phyloP scores from a whole-genome alignment of 129 eudicot genomes.

The Artemisia argyi region DNA sequence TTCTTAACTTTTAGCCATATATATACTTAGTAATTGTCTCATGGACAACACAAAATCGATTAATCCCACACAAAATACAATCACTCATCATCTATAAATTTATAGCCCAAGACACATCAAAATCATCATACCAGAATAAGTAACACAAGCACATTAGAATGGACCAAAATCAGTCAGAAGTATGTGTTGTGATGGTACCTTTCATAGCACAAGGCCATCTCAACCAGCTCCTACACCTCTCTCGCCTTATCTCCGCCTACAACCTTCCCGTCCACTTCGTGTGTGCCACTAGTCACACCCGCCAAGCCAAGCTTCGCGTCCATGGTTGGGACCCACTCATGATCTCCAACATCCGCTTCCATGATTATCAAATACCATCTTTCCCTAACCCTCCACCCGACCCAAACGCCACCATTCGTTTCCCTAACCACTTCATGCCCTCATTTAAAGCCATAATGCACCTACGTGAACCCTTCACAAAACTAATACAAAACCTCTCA shows the following conservation, averaged over 20 bases:
- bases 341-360: conserved; percentile 54
- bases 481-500: conserved; percentile 25
- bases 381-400: conserved; percentile 47
- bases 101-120: too few relatives aligned
- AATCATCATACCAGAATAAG: too few relatives aligned
- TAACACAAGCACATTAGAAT: conserved; percentile 3
- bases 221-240: conserved; percentile 77
- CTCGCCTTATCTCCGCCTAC: conserved; percentile 64
- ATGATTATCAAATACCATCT: conserved; percentile 48
- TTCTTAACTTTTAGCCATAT: too few relatives aligned
- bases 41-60: too few relatives aligned
- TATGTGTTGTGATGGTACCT: conserved; percentile 70
- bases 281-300: conserved; percentile 50
- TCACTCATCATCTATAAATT: too few relatives aligned
- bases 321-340: conserved; percentile 38
- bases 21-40: too few relatives aligned
- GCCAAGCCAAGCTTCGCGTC: conserved; percentile 59
- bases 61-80: too few relatives aligned
- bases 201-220: conserved; percentile 80
- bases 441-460: conserved; percentile 34
- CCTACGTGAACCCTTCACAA: conserved; percentile 38
- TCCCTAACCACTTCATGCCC: conserved; percentile 57
- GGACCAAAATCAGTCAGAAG: conserved; percentile 27
- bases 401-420: conserved; percentile 40
- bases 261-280: conserved; percentile 60